phyloP scores from a whole-genome alignment of 192 early-diverging fungal genomes.

The Pilaira anomala region DNA sequence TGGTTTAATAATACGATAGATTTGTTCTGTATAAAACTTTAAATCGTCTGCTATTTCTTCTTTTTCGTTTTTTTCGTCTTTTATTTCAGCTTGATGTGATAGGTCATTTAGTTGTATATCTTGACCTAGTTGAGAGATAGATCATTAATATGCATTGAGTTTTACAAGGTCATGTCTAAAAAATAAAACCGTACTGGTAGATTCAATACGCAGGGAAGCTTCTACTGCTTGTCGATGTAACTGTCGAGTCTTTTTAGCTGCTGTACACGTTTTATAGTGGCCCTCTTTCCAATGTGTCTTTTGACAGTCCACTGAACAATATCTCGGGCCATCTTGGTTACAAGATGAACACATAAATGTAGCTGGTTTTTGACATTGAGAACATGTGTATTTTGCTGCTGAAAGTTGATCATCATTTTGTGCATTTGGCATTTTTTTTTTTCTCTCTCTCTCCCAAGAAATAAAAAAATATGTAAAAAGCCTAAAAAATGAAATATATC shows the following conservation, averaged over 20 bases:
- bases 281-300: constrained; percentile 46
- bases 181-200: not conserved
- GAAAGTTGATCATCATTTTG: constrained; percentile 11
- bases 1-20: constrained; percentile 80
- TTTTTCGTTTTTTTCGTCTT: constrained; percentile 38
- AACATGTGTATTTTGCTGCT: not conserved
- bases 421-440: not conserved
- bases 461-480: not conserved
- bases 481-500: too few species aligned
- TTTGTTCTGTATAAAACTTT: constrained; percentile 75
- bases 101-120: constrained; percentile 15
- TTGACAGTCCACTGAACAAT: constrained; percentile 64
- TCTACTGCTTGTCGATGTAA: not conserved
- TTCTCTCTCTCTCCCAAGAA: not conserved
- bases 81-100: constrained; percentile 29
- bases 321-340: constrained; percentile 39
- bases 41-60: constrained; percentile 62
- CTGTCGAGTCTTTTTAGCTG: constrained; percentile 20
- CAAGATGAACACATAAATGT: constrained; percentile 40
- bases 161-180: not conserved
- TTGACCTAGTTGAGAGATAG: not conserved
- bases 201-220: not conserved
- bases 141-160: not conserved
- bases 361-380: constrained; percentile 23
- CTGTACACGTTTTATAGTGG: constrained; percentile 50